Evolutionary conservation across 768 basidiomycete genomes (phyloP).

Genomic region (Russula griseocarnosa): DNA sequence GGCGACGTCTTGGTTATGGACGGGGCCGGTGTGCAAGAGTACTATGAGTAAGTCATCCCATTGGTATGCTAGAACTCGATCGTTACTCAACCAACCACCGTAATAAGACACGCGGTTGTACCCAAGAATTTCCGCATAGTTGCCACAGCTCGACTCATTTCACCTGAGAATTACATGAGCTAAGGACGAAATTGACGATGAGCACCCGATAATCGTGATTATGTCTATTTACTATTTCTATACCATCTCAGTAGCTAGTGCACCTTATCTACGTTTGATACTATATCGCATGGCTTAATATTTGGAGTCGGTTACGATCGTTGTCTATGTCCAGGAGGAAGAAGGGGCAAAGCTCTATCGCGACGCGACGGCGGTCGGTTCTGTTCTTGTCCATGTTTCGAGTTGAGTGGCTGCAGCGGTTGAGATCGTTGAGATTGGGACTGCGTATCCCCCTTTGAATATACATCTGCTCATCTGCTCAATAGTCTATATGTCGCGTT

Average conservation of each 20-base stretch:
- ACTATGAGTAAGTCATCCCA: slow-evolving; percentile 56
- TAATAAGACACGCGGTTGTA: slow-evolving; percentile 63
- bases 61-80: not conserved
- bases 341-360: slow-evolving; percentile 19
- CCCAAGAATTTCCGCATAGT: slow-evolving; percentile 75
- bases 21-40: slow-evolving; percentile 59
- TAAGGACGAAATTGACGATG: not conserved
- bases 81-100: slow-evolving; percentile 20
- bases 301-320: not conserved
- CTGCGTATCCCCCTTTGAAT: slow-evolving; percentile 5
- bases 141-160: slow-evolving; percentile 70
- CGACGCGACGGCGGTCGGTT: slow-evolving; percentile 13
- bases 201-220: not conserved
- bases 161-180: slow-evolving; percentile 31
- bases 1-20: slow-evolving; percentile 80
- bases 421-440: slow-evolving; percentile 1
- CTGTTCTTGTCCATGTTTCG: slow-evolving; percentile 5
- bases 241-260: not conserved
- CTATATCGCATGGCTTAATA: no score
- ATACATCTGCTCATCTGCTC: not conserved
- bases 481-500: not conserved
- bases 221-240: not conserved
- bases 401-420: slow-evolving; percentile 10
- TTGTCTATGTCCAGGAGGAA: slow-evolving; percentile 15
- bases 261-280: not conserved